phyloP scores from a whole-genome alignment of 257 asterid species.

The Ajuga chamaepitys region DNA sequence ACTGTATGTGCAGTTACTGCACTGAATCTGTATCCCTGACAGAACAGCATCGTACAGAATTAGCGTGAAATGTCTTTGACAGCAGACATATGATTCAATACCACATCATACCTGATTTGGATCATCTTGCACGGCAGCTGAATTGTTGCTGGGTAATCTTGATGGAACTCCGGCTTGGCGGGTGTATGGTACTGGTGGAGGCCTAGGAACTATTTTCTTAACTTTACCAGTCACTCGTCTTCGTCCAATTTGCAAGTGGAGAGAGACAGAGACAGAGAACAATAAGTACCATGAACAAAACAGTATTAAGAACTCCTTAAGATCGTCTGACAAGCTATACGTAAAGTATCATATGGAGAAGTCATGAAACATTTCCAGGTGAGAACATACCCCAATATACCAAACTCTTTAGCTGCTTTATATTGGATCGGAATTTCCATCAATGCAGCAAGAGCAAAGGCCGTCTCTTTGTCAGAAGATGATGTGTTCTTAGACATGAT shows the following conservation, averaged over 20 bases:
- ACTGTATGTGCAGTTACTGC: no score
- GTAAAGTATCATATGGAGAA: neutral
- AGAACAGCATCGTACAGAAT: no score
- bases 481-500: constrained; percentile 44
- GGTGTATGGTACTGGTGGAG: constrained; percentile 51
- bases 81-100: no score
- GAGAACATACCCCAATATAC: constrained; percentile 53
- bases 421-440: constrained; percentile 86
- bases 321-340: neutral
- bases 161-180: constrained; percentile 22
- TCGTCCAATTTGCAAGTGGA: constrained; percentile 21
- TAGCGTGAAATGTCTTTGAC: no score
- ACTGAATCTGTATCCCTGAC: no score
- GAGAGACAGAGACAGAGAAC: no score
- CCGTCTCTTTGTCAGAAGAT: constrained; percentile 54
- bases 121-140: constrained; percentile 37
- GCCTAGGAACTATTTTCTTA: constrained; percentile 53
- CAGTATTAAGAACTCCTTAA: neutral
- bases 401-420: constrained; percentile 53
- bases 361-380: neutral
- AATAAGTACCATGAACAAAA: neutral
- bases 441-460: constrained; percentile 84
- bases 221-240: constrained; percentile 55
- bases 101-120: constrained; percentile 62
- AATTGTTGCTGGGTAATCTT: constrained; percentile 17